Percentiles rank a stretch among this genome's conserved stretches.
phyloP scores from a whole-genome alignment of 768 basidiomycete species.

The Holtermanniella nyarrowii region DNA sequence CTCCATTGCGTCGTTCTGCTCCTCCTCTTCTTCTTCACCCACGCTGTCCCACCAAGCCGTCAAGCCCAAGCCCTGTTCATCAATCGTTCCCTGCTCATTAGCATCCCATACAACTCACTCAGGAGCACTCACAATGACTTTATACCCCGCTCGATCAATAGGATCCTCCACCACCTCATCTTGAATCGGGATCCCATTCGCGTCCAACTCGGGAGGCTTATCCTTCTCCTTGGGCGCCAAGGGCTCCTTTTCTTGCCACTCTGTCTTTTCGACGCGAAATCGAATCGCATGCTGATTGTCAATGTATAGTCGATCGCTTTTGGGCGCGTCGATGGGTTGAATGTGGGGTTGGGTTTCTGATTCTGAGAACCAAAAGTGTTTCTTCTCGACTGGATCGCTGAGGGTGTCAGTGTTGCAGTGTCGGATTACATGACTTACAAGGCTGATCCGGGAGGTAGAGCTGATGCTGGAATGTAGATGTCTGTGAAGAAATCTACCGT shows the following conservation, averaged over 20 bases:
- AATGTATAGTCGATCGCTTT: slow-evolving; percentile 29
- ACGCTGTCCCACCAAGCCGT: slow-evolving; percentile 41
- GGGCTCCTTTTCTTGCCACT: slow-evolving; percentile 40
- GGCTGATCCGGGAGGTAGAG: slow-evolving; percentile 61
- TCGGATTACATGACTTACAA: slow-evolving; percentile 32
- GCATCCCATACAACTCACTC: background rate
- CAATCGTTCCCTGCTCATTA: slow-evolving; percentile 38
- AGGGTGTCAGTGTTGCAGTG: background rate
- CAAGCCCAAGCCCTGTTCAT: slow-evolving; percentile 41
- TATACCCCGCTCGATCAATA: slow-evolving; percentile 37
- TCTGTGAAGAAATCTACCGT: slow-evolving; percentile 89
- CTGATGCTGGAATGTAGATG: slow-evolving; percentile 67
- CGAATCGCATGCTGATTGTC: slow-evolving; percentile 34
- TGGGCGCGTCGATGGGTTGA: background rate
- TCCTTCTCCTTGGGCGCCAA: slow-evolving; percentile 19
- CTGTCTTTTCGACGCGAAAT: slow-evolving; percentile 36
- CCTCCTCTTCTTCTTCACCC: slow-evolving; percentile 26
- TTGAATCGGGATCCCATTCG: slow-evolving; percentile 9
- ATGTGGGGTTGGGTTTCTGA: slow-evolving; percentile 8
- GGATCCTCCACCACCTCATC: slow-evolving; percentile 23
- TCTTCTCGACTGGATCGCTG: slow-evolving; percentile 38
- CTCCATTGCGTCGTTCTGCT: slow-evolving; percentile 15
- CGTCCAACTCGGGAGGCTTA: slow-evolving; percentile 9
- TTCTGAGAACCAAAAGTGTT: slow-evolving; percentile 39
- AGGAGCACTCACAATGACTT: slow-evolving; percentile 31